Evolutionary conservation across 768 basidiomycete species (phyloP), one percentile per base, ranked within the genome.

Genomic region (Russula emetica): DNA sequence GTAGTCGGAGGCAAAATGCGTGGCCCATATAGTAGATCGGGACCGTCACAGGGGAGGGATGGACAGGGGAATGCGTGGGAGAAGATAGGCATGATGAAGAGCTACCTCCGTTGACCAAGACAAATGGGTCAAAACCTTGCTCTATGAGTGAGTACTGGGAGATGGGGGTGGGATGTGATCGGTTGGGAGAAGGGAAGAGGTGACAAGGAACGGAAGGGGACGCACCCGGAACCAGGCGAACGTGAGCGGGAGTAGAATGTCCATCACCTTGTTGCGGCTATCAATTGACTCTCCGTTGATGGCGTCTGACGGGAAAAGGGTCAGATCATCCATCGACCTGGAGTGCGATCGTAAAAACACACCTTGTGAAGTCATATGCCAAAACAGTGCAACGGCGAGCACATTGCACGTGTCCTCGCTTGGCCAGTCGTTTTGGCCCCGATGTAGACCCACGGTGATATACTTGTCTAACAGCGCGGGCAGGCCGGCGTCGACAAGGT

Each of bases 311-410:
- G 51, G 45, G 40, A n/a, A 52, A 40, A 45, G 60, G 47, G 40
- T 40, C 38, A 40, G 34, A 26, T 47, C 45, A 26, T 47, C 45
- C 22, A 26, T 38, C 44, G 42, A 52, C n/a, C n/a, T 54, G 32
- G 56, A 51, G 55, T 32, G 32, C 61, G 64, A 62, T 66, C 62
- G 4, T 18, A 14, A 42, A 16, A n/a, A 67, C 66, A 24, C 47
- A 67, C 66, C 66, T 52, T 64, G 66, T 54, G 63, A 57, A 58
- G 60, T 66, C 67, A 58, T 53, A 50, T 69, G 66, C 66, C 68
- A 69, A 45, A 67, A 64, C n/a, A 69, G 53, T 5, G 68, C 62
- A 18, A 67, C 66, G 32, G 53, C 68, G 36, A 69, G 63, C 10
- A 63, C 26, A 20, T 64, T 64, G 50, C 51, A 64, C 52, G 47